Conservation (phyloP, 371 early-diverging fungal genomes). For the Dentiscutata heterogama region DNA sequence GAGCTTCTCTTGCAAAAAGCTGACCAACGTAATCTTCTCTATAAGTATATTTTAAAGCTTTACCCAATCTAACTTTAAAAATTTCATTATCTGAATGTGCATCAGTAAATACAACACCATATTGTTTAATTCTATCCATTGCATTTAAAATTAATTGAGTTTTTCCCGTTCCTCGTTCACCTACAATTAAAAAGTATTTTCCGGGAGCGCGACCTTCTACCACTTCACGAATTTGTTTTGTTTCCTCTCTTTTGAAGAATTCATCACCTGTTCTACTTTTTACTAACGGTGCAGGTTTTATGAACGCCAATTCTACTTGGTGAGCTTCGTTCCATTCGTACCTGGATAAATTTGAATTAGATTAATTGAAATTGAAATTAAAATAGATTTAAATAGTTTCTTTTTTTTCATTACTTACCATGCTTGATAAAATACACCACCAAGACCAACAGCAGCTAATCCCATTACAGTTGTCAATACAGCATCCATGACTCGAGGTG, state of each 20-base stretch:
- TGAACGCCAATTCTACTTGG: slow-evolving; percentile 32
- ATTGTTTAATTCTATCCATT: slow-evolving; percentile 38
- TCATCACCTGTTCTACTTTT: slow-evolving; percentile 3
- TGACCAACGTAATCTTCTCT: slow-evolving; percentile 45
- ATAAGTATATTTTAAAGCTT: slow-evolving; percentile 41
- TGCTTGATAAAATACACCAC: slow-evolving; percentile 40
- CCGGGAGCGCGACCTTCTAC: background rate
- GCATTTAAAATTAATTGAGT: slow-evolving; percentile 44
- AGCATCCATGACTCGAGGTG: slow-evolving; percentile 41
- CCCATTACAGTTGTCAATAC: slow-evolving; percentile 45
- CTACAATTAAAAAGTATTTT: slow-evolving; percentile 44
- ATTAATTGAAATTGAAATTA: background rate
- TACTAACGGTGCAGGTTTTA: slow-evolving; percentile 12
- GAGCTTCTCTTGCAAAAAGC: slow-evolving; percentile 44
- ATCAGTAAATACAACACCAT: slow-evolving; percentile 43
- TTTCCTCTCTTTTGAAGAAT: slow-evolving; percentile 34
- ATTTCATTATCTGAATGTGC: slow-evolving; percentile 46
- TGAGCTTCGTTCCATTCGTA: slow-evolving; percentile 45
- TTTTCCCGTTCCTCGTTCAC: slow-evolving; percentile 45
- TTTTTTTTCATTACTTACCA: background rate
- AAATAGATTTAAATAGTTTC: background rate
- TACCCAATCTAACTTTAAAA: slow-evolving; percentile 42
- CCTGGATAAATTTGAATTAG: background rate
- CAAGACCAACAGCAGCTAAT: slow-evolving; percentile 42
- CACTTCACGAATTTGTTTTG: background rate